Evolutionary conservation across 345 rosid genomes (phyloP), one percentile per base, ranked within the genome.

Genomic region (Lumnitzera littorea): DNA sequence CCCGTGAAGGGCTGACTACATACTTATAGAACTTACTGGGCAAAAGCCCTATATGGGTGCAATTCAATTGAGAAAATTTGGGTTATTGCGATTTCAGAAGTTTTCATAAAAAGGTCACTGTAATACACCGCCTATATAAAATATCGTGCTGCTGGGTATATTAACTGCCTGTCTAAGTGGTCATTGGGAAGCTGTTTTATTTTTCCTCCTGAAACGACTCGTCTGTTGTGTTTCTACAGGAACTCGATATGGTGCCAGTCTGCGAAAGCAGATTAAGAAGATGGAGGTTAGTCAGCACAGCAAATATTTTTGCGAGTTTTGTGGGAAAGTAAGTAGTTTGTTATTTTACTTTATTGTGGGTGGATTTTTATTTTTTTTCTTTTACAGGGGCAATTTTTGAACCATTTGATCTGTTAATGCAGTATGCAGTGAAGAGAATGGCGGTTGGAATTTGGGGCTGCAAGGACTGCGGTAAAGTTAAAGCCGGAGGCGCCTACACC

Each of bases 271-370:
- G 69, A 87, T 84, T 57, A 87, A 83, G 82, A 84, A 84, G 77
- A 84, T 84, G 94, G 85, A 83, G 70, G 85, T 86, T 50, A 83
- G 84, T 53, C 92, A 81, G 67, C 92, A 86, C 73, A 81, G 84
- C 86, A 87, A 84, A 65, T 87, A 61, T 61, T 87, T 87, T 72
- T 82, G 94, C 15, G 90, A 87, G 62, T 87, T 87, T 49, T 87
- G 94, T 0, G 94, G 90, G 50, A 87, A 84, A 87, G 89, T 83
- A 64, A 47, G 67, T 13, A 20, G 8, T n/a, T 51, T 63, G 3
- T 13, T 6, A 15, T 48, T 12, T 11, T 20, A 15, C 17, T 11
- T 24, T 20, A 20, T 9, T 24, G 12, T 15, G 12, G 47, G 12
- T 15, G 11, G 43, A n/a, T 7, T 50, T 13, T 50, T n/a, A n/a